Evolutionary conservation across 2,329 filamentous ascomycete species (phyloP), one percentile per base, ranked within the genome.

Genomic region (Didymella pomorum): DNA sequence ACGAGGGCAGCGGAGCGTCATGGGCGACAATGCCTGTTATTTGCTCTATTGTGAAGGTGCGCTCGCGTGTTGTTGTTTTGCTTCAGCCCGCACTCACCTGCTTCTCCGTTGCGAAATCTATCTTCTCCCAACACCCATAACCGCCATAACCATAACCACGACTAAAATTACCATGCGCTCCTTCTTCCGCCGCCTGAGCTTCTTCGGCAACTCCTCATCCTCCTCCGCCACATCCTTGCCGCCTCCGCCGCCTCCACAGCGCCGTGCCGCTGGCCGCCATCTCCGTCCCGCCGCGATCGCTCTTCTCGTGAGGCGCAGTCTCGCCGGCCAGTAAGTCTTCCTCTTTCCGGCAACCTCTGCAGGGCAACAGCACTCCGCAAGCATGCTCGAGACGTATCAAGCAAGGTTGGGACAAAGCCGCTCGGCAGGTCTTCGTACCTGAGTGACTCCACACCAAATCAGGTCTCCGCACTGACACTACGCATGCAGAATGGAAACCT

Each of bases 221-320:
- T 43, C 23, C 23, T 25, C 37, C 5, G n/a, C 37, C 25, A 31
- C 12, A 14, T 28, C 37, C 4, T 9, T 28, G 20, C 12, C 37
- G 12, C 26, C 18, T 11, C 48, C 18, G 14, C 12, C 28, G 26
- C 37, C 7, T 25, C 23, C 23, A 7, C 23, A 3, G 23, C 23
- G 23, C 23, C 25, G 18, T 42, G 14, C 8, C 16, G n/a, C 33
- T 9, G 18, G 48, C 18, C 35, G 25, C n/a, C 47, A 33, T 21
- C 33, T 43, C 12, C 35, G 23, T 16, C 23, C 25, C 16, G 18
- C 25, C 12, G 25, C 37, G 11, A 28, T 42, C 18, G 26, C 35
- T 28, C 52, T 54, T 4, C 25, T 54, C 4, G 26, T 54, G 33
- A 48, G 52, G 20, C 52, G 52, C 35, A 43, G 44, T 21, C 20